Evolutionary conservation across 2,329 filamentous ascomycete species (phyloP), one percentile per base, ranked within the genome.

Genomic region (Pseudogymnoascus sp.): DNA sequence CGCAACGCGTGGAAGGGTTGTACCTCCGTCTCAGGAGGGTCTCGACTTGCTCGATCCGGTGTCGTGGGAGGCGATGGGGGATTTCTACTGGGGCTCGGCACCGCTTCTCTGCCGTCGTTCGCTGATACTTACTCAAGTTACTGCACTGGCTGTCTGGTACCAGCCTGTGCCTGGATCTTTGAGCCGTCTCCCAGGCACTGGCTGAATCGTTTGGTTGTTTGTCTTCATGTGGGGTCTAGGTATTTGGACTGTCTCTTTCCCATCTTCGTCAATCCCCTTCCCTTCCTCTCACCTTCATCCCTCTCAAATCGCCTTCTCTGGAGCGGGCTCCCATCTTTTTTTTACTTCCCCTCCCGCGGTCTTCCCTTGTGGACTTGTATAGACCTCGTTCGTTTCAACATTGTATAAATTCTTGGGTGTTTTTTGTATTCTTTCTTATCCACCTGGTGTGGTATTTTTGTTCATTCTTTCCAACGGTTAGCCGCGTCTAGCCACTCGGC

Each of bases 351-450:
- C 29, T 55, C 26, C 45, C 26, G 16, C 45, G 45, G 45, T 55
- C 45, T 55, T 55, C 26, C 45, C 45, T 19, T 55, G n/a, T 55
- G 45, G 45, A 14, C 45, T 52, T 52, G 26, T 3, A 52, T 52
- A 31, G 45, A 52, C 45, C 45, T 49, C 26, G 6, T 55, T 55
- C 45, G n/a, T 55, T 55, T 55, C 45, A 12, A 52, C n/a, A 31
- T 55, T 55, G 45, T 55, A 55, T 55, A 55, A 55, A 55, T 31
- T 55, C 33, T 55, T 55, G 26, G n/a, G n/a, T 49, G 43, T 49
- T 49, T 55, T 55, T 55, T 33, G 26, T 55, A 33, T 55, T 55
- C 45, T 33, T 31, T 19, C n/a, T 31, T 4, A 55, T 33, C 45
- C 45, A 55, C 45, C 45, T 55, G 45, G 45, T 55, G 45, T 55